Evolutionary conservation across 768 basidiomycete species (phyloP).

Genomic region (Myochromella boudieri): DNA sequence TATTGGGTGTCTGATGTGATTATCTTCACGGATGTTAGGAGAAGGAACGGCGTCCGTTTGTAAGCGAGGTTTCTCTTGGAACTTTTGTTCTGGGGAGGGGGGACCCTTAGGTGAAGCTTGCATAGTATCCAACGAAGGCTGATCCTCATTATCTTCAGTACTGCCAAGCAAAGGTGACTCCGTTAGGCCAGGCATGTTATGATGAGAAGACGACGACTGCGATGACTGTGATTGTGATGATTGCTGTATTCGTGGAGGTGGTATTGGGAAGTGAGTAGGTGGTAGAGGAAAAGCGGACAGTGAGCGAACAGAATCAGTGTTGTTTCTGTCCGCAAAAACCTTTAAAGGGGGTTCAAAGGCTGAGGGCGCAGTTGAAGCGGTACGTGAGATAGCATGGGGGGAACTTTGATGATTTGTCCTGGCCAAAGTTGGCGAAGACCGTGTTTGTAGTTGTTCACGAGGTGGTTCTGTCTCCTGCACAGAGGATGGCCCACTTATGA

Average conservation of each 20-base stretch:
- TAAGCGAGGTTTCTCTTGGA: conserved; percentile 2
- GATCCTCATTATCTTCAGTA: conserved; percentile 3
- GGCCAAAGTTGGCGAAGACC: conserved; percentile 1
- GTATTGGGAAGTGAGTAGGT: conserved; percentile 70
- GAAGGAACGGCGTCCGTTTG: background rate
- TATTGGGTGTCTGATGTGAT: background rate
- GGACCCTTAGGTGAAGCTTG: background rate
- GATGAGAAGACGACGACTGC: conserved; percentile 23
- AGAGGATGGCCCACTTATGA: background rate
- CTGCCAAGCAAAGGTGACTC: conserved; percentile 25
- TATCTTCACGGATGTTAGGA: background rate
- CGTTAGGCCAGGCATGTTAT: conserved; percentile 18
- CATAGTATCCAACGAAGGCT: background rate
- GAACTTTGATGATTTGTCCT: background rate
- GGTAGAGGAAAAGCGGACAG: conserved; percentile 74
- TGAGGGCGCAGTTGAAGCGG: conserved; percentile 19
- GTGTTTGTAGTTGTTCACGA: background rate
- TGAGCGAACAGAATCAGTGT: conserved; percentile 60
- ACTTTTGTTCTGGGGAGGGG: conserved; percentile 1
- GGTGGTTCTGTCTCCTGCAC: conserved; percentile 13
- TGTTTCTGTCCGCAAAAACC: conserved; percentile 33
- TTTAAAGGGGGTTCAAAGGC: conserved; percentile 34
- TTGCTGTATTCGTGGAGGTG: conserved; percentile 36
- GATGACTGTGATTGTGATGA: conserved; percentile 24
- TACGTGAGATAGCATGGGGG: background rate